These are phyloP conservation scores for Aureobasidium mangrovei DNA, from an alignment of 2,329 filamentous ascomycete genomes.

Conservation along the genomic window DNA sequence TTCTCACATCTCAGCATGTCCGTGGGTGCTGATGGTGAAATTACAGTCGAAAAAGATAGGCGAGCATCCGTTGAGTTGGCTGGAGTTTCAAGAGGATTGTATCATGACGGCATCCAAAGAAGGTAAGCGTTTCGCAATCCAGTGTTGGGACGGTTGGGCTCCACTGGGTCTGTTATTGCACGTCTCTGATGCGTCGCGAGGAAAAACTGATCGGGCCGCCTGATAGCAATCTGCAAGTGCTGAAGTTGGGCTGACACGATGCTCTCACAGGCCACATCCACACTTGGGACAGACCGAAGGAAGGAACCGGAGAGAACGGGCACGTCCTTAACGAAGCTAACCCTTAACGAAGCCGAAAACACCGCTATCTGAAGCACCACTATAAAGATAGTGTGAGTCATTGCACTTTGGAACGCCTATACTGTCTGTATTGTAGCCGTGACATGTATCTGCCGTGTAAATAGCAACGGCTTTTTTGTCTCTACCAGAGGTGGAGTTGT, in stretches of 20 bases:
- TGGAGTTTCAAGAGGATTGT: conserved; percentile 87
- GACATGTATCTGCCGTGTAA: not conserved
- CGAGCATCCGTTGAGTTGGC: conserved; percentile 76
- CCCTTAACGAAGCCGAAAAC: conserved; percentile 1
- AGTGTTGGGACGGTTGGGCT: not conserved
- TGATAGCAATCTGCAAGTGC: not conserved
- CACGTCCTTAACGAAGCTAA: conserved; percentile 2
- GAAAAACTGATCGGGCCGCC: not conserved
- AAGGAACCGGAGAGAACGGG: conserved; percentile 27
- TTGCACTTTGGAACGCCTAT: not conserved
- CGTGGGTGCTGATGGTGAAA: conserved; percentile 9
- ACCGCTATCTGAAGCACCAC: not conserved
- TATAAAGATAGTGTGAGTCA: not conserved
- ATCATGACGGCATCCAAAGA: conserved; percentile 89
- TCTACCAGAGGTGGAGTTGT: too few species aligned
- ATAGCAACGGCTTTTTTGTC: not conserved
- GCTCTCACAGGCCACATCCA: conserved; percentile 56
- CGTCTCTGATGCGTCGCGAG: conserved; percentile 4
- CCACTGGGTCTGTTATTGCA: conserved; percentile 1
- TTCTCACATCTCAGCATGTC: not conserved
- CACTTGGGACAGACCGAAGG: conserved; percentile 61
- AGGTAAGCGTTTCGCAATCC: conserved; percentile 49
- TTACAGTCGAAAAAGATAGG: conserved; percentile 70
- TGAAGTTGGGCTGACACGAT: conserved; percentile 6
- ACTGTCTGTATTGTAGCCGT: not conserved